Evolutionary conservation across 805 yeast genomes (phyloP), one percentile per base, ranked within the genome.

Genomic region (Alloascoidea africana): DNA sequence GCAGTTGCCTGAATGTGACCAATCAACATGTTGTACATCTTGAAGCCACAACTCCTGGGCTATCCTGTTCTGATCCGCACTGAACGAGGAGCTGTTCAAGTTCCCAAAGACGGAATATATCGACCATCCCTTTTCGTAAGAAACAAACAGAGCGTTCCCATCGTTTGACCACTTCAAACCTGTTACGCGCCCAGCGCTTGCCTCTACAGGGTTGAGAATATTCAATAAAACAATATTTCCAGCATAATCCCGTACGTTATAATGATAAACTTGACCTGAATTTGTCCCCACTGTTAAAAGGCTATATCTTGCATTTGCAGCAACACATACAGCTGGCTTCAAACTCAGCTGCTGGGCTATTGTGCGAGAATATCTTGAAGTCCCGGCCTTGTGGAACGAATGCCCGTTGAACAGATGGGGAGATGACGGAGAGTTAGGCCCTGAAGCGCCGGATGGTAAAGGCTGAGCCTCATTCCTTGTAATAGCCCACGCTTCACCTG

Each of bases 21-120:
- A 62, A 4, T 47, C 45, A 2, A 54, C 55, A 8, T 46, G 40
- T 16, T 27, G 30, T 14, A 50, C 40, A 1, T 58, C 55, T 5
- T 33, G 17, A 13, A 41, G 36, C 43, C 47, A 44, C 2, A 27
- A 43, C 42, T 13, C 49, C 42, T 1, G 48, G 41, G 51, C 52
- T 11, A 39, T 39, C 33, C 44, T 46, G 3, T 47, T 46, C 33
- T 43, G 35, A 14, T 42, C 58, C 38, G 48, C 38, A 16, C 46
- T 43, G 42, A 55, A 58, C 3, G 71, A 56, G 5, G 66, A 58
- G 33, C 63, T 61, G 27, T 54, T 58, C 30, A 62, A 49, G 44
- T 66, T 63, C 1, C 77, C 77, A 27, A 68, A 55, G 13, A 59
- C 60, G 2, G 76, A 66, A 42, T 56, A 59, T 17, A 66, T 41